Evolutionary conservation across 441 rosid species (phyloP), one percentile per base, ranked within the genome.

Genomic region (Rhodomyrtus psidioides): DNA sequence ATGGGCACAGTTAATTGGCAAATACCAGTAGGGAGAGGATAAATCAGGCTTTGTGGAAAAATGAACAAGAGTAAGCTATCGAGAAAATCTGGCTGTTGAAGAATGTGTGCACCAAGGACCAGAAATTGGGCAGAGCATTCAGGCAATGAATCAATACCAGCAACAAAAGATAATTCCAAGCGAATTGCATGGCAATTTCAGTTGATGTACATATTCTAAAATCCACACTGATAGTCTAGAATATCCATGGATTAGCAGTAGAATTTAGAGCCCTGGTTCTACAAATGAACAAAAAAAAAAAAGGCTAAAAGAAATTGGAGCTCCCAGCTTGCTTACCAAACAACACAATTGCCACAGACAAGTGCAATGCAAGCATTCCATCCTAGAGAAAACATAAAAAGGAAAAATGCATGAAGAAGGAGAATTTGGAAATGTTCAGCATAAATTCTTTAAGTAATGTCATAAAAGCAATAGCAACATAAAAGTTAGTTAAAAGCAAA

Each of bases 301-400:
- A 62, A 30, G 12, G 21, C 51, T 17, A 19, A 65, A 5, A 34
- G 76, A 65, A 65, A 84, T 60, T 79, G 83, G 85, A 70, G 81
- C 58, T 85, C 95, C 51, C 51, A 49, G 51, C 51, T 49, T 49
- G 12, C 51, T 92, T 91, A 97, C 99, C 99, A 97, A 84, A 96
- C 99, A 84, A 97, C 98, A 83, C 98, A 96, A 86, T 96, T 97
- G 90, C 99, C 99, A 6, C 98, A 97, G 84, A 97, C 99, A 81
- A 97, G 93, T 0, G 99, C 99, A 88, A 95, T 92, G 92, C 99
- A 96, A 87, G 99, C 99, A 89, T 97, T 97, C 99, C 99, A 97
- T 86, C 99, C 98, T 96, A 90, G 87, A 89, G 81, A 84, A 81
- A 91, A n/a, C 83, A 89, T 24, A 86, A 46, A 62, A 16, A 65